A percentile compares a stretch with the other conserved stretches of the same genome.
Evolutionary conservation across 2,329 filamentous ascomycete species (phyloP).

Genomic region (Neurospora sp.): DNA sequence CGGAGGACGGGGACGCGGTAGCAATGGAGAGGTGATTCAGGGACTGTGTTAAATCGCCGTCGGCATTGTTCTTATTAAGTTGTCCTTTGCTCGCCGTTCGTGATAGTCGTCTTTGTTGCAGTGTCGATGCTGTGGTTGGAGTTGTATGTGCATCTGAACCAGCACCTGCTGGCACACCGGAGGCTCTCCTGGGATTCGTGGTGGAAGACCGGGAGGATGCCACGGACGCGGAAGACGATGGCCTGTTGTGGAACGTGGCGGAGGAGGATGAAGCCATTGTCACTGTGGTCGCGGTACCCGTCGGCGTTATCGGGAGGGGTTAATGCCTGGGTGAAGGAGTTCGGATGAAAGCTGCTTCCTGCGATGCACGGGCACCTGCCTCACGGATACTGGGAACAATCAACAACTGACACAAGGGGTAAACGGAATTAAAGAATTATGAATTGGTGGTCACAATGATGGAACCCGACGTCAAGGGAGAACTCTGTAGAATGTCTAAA

Average conservation of each 20-base stretch:
- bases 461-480: neutral
- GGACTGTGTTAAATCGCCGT: constrained; percentile 12
- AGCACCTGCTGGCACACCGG: neutral
- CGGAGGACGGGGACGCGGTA: constrained; percentile 7
- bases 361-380: neutral
- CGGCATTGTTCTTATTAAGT: neutral
- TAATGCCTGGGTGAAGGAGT: neutral
- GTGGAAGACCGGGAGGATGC: constrained; percentile 5
- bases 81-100: neutral
- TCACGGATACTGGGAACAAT: neutral
- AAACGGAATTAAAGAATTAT: neutral
- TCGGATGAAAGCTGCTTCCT: neutral
- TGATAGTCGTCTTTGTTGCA: neutral
- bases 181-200: neutral
- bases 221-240: constrained; percentile 4
- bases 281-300: neutral
- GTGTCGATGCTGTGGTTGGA: constrained; percentile 1
- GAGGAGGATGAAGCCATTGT: neutral
- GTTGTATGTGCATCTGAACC: neutral
- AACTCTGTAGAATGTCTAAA: neutral
- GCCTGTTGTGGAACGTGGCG: neutral
- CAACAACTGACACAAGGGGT: neutral
- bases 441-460: neutral
- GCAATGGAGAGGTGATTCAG: constrained; percentile 15
- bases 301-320: neutral